phyloP scores from a whole-genome alignment of 2,329 filamentous ascomycete species.

The Xylaria sp. region DNA sequence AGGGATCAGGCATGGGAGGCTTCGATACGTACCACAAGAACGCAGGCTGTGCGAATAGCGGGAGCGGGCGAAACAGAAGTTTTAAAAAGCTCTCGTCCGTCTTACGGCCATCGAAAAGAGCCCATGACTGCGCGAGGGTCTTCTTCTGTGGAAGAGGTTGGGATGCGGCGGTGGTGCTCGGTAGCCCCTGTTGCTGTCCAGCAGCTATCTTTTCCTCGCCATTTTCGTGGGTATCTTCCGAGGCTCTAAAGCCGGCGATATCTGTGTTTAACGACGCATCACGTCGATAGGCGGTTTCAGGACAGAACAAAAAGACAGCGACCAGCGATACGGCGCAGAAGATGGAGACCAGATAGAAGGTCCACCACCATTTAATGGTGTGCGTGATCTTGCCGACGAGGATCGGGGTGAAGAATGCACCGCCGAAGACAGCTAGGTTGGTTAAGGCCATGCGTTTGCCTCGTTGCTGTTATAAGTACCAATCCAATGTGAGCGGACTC shows the following conservation, averaged over 20 bases:
- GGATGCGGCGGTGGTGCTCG: background rate
- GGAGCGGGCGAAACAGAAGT: conserved; percentile 77
- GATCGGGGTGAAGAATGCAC: conserved; percentile 80
- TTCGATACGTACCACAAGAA: conserved; percentile 69
- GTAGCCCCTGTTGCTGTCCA: background rate
- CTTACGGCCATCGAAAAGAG: conserved; percentile 83
- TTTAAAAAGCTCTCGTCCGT: conserved; percentile 78
- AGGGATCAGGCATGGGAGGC: too few relatives aligned
- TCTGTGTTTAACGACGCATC: conserved; percentile 77
- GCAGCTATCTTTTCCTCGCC: conserved; percentile 15
- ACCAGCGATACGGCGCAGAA: conserved; percentile 79
- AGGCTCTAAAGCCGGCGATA: conserved; percentile 53
- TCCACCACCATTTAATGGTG: conserved; percentile 84
- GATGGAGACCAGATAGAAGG: conserved; percentile 88
- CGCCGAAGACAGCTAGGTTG: conserved; percentile 68
- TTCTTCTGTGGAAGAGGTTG: conserved; percentile 58
- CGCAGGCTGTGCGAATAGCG: conserved; percentile 84
- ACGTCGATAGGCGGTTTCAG: conserved; percentile 83
- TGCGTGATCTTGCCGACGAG: conserved; percentile 87
- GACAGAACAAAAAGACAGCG: conserved; percentile 79
- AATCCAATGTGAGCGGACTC: conserved; percentile 4
- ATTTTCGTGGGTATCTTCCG: conserved; percentile 17
- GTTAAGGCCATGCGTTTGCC: conserved; percentile 88
- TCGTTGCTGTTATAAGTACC: conserved; percentile 64
- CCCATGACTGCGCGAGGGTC: conserved; percentile 70